Percentiles rank a stretch among this genome's conserved stretches.
phyloP scores from a whole-genome alignment of 2,329 filamentous ascomycete species.

The Neonectria sp. region DNA sequence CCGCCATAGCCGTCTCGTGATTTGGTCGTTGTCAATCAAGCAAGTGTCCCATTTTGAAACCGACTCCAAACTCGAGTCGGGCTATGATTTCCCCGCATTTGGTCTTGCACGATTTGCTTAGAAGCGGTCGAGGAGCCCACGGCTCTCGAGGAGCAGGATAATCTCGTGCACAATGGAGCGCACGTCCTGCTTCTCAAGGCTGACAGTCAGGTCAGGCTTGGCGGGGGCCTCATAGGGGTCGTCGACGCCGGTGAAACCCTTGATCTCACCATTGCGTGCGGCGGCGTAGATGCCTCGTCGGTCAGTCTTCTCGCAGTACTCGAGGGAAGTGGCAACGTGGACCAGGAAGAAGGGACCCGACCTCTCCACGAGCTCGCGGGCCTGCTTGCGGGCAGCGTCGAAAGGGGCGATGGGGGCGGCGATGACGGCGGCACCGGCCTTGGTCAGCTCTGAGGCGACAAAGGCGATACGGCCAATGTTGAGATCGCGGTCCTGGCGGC shows the following conservation, averaged over 20 bases:
- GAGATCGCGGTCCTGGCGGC: conserved; percentile 89
- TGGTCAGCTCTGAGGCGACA: conserved; percentile 94
- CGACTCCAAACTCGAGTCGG: conserved; percentile 6
- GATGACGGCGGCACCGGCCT: conserved; percentile 93
- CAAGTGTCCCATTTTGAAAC: conserved; percentile 2
- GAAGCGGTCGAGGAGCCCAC: conserved; percentile 85
- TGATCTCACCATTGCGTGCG: conserved; percentile 91
- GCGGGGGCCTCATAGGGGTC: conserved; percentile 92
- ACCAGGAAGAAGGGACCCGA: conserved; percentile 94
- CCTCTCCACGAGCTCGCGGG: conserved; percentile 88
- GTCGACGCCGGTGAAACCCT: conserved; percentile 98
- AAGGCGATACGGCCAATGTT: conserved; percentile 98
- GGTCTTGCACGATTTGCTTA: conserved; percentile 50
- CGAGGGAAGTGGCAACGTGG: conserved; percentile 93
- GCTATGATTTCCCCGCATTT: conserved; percentile 14
- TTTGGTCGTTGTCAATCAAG: conserved; percentile 10
- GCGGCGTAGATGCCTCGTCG: conserved; percentile 90
- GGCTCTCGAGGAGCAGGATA: conserved; percentile 89
- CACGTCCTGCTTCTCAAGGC: conserved; percentile 88
- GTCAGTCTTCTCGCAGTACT: conserved; percentile 95
- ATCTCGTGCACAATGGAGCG: conserved; percentile 98
- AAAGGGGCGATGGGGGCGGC: conserved; percentile 97
- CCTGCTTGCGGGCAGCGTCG: conserved; percentile 81
- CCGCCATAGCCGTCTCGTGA: neutral
- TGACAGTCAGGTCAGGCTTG: conserved; percentile 88